phyloP scores from a whole-genome alignment of 2,329 filamentous ascomycete species.

The Penicillium aurantiogriseum region DNA sequence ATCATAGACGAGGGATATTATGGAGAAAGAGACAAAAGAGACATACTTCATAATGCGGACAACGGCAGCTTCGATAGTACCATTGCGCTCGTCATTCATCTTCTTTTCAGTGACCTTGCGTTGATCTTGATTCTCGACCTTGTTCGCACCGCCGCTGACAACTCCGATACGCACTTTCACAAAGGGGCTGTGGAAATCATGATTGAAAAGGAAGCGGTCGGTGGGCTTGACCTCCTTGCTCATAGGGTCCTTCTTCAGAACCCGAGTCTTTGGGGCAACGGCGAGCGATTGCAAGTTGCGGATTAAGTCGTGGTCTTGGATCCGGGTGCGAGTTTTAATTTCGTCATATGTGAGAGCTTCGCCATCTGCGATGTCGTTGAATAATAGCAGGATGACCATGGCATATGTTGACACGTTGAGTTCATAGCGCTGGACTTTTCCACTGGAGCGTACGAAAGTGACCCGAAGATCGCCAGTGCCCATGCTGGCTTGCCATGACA shows the following conservation, averaged over 20 bases:
- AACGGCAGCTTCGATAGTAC: slow-evolving; percentile 53
- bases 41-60: slow-evolving; percentile 55
- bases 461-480: slow-evolving; percentile 86
- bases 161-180: slow-evolving; percentile 88
- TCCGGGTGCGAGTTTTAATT: slow-evolving; percentile 78
- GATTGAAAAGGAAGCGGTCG: slow-evolving; percentile 81
- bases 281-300: slow-evolving; percentile 78
- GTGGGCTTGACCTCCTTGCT: slow-evolving; percentile 72
- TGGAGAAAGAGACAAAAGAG: neutral
- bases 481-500: slow-evolving; percentile 77
- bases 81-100: slow-evolving; percentile 51
- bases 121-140: slow-evolving; percentile 72
- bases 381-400: slow-evolving; percentile 85
- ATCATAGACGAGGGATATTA: neutral
- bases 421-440: slow-evolving; percentile 78
- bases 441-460: slow-evolving; percentile 67
- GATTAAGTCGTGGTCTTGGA: slow-evolving; percentile 70
- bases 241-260: slow-evolving; percentile 77
- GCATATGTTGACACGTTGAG: slow-evolving; percentile 89
- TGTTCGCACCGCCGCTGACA: slow-evolving; percentile 71
- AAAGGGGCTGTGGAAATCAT: slow-evolving; percentile 75
- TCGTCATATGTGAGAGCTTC: slow-evolving; percentile 65
- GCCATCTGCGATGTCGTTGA: slow-evolving; percentile 68
- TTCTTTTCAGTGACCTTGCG: slow-evolving; percentile 52
- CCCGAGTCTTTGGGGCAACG: slow-evolving; percentile 76